Conservation (phyloP, 1,139 yeast species). For the Pichia sp. region DNA sequence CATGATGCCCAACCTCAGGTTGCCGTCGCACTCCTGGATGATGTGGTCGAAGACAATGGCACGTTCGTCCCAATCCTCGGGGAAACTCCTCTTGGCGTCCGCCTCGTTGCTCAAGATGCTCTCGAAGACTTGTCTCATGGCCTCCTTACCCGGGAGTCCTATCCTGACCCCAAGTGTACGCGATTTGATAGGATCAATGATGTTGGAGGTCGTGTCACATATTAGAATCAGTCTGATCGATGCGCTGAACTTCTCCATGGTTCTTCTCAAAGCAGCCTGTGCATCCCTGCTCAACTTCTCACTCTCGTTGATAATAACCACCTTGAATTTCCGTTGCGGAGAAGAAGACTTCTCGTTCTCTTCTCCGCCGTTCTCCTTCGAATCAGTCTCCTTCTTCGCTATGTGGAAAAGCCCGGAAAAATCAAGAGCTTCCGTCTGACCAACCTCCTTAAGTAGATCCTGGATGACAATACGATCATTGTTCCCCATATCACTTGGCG, state of each 20-base stretch:
- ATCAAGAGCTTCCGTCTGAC: conserved; percentile 92
- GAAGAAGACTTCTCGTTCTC: conserved; percentile 10
- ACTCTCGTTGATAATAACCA: conserved; percentile 92
- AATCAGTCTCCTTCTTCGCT: conserved; percentile 15
- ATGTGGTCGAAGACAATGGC: conserved; percentile 45
- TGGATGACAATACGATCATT: conserved; percentile 93
- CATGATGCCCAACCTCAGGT: conserved; percentile 71
- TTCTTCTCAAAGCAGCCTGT: conserved; percentile 93
- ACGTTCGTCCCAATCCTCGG: conserved; percentile 37
- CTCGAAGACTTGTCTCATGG: conserved; percentile 50
- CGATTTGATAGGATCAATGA: conserved; percentile 90
- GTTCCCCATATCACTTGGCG: conserved; percentile 96
- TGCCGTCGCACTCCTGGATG: conserved; percentile 57
- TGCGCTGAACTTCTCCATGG: conserved; percentile 94
- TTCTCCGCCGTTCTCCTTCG: conserved; percentile 1
- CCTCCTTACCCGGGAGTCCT: conserved; percentile 69
- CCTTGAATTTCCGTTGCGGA: conserved; percentile 71
- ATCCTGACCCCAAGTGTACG: conserved; percentile 83
- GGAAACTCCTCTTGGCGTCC: conserved; percentile 42
- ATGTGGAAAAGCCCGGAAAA: conserved; percentile 39
- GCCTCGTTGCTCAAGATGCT: conserved; percentile 56
- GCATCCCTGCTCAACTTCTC: conserved; percentile 92
- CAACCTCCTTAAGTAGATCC: conserved; percentile 87
- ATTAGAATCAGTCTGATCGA: conserved; percentile 80
- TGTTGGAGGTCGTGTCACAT: conserved; percentile 85